These are phyloP conservation scores for Taxillus chinensis DNA, from an alignment of 164 flowering plant species.

Conservation along the genomic window DNA sequence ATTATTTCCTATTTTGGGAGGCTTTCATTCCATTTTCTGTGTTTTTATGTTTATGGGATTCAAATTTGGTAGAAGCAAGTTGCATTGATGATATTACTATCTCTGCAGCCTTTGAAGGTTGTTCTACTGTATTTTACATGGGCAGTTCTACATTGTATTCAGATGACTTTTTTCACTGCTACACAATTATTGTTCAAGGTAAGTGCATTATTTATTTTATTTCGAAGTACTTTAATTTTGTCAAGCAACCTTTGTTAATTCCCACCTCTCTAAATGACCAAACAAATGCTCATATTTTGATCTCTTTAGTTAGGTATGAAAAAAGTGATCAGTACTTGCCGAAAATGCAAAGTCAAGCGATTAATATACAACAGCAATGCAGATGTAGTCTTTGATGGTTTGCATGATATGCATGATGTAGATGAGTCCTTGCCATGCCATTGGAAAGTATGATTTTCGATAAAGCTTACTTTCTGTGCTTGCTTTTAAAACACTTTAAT, in stretches of 20 bases:
- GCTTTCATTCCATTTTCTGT: no score
- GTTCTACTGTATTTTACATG: constrained; percentile 57
- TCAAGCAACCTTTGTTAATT: neutral
- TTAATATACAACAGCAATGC: constrained; percentile 79
- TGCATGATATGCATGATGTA: constrained; percentile 47
- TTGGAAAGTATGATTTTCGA: constrained; percentile 38
- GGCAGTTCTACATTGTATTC: constrained; percentile 20
- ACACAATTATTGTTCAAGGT: constrained; percentile 78
- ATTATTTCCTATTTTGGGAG: no score
- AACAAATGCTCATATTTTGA: neutral
- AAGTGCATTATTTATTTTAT: constrained; percentile 1
- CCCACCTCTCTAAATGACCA: neutral
- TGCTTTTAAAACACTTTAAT: neutral
- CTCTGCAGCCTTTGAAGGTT: constrained; percentile 67
- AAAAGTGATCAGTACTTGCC: constrained; percentile 82
- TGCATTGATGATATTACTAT: neutral
- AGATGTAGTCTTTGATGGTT: constrained; percentile 72
- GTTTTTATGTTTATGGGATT: neutral
- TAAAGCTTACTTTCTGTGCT: neutral
- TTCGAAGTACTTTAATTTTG: no score
- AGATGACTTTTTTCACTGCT: constrained; percentile 35
- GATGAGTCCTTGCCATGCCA: constrained; percentile 69
- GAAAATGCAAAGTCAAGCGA: constrained; percentile 56
- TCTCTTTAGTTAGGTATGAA: constrained; percentile 47
- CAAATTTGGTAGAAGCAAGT: neutral